Conservation (phyloP, 495 filamentous ascomycete species). For the Penicillium alfredii region DNA sequence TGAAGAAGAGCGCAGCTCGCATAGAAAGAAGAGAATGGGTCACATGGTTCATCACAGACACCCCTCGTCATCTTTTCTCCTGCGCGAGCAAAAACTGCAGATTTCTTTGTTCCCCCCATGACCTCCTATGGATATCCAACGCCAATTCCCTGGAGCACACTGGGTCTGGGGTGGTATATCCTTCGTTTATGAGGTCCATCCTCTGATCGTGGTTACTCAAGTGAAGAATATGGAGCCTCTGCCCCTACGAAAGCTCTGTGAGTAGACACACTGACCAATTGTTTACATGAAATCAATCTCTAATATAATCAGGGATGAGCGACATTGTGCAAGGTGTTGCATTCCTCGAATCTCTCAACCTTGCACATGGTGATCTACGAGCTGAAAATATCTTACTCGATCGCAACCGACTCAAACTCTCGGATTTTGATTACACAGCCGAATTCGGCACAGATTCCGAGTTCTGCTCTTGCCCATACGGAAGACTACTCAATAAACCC, state of each 20-base stretch:
- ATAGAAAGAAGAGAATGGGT: no score
- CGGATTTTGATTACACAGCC: conserved; percentile 28
- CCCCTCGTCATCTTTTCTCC: no score
- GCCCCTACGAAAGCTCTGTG: conserved; percentile 21
- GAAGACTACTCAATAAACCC: conserved; percentile 21
- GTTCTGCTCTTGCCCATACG: conserved; percentile 23
- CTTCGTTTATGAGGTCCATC: conserved; percentile 35
- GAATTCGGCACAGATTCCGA: conserved; percentile 23
- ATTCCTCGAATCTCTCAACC: conserved; percentile 33
- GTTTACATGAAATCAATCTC: no score
- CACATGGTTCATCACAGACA: no score
- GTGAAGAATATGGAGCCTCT: conserved; percentile 30
- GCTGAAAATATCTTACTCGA: conserved; percentile 30
- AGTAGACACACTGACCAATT: no score
- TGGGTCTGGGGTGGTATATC: conserved; percentile 36
- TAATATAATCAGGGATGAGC: conserved; percentile 42
- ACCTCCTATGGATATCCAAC: conserved; percentile 22
- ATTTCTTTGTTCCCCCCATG: no score
- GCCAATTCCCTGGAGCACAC: conserved; percentile 21
- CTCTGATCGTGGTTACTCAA: conserved; percentile 31
- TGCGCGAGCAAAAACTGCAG: no score
- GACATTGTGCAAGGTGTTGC: conserved; percentile 33
- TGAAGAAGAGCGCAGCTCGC: no score
- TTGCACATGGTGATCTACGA: conserved; percentile 32
- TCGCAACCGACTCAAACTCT: conserved; percentile 23